Conservation (phyloP, 2,329 filamentous ascomycete genomes). For the Fusarium avenaceum region DNA sequence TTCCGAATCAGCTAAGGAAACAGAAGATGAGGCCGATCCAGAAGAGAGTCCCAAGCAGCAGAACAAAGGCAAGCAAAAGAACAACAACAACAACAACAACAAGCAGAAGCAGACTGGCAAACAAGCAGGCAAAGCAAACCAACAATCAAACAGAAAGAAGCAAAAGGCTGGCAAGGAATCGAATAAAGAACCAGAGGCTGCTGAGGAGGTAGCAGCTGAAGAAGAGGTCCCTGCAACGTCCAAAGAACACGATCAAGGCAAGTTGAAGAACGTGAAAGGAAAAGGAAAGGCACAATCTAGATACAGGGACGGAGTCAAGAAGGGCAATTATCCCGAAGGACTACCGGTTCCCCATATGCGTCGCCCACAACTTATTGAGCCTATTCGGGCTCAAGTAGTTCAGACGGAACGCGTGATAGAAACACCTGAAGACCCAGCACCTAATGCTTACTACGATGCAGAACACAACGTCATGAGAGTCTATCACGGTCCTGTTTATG, state of each 20-base stretch:
- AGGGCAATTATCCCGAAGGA: conserved; percentile 48
- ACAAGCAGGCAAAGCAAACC: conserved; percentile 21
- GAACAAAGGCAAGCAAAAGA: conserved; percentile 29
- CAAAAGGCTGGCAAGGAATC: conserved; percentile 33
- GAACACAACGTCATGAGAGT: conserved; percentile 66
- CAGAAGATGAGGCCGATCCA: conserved; percentile 29
- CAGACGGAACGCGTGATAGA: conserved; percentile 70
- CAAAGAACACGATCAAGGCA: conserved; percentile 39
- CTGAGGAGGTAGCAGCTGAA: conserved; percentile 20
- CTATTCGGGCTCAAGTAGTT: conserved; percentile 63
- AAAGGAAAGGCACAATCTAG: conserved; percentile 32
- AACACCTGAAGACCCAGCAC: conserved; percentile 64
- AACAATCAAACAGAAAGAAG: conserved; percentile 21
- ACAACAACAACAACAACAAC: conserved; percentile 31
- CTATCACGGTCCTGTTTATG: conserved; percentile 70
- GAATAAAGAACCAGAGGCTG: conserved; percentile 19
- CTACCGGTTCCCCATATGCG: conserved; percentile 52
- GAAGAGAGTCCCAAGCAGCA: conserved; percentile 21
- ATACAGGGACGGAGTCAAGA: conserved; percentile 39
- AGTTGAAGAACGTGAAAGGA: conserved; percentile 23
- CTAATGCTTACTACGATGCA: conserved; percentile 72
- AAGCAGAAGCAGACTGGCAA: conserved; percentile 28
- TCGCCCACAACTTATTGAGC: conserved; percentile 62
- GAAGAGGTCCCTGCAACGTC: conserved; percentile 19
- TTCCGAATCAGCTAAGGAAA: conserved; percentile 32